Evolutionary conservation across 768 basidiomycete species (phyloP), one percentile per base, ranked within the genome.

Genomic region (Boletus edulis): DNA sequence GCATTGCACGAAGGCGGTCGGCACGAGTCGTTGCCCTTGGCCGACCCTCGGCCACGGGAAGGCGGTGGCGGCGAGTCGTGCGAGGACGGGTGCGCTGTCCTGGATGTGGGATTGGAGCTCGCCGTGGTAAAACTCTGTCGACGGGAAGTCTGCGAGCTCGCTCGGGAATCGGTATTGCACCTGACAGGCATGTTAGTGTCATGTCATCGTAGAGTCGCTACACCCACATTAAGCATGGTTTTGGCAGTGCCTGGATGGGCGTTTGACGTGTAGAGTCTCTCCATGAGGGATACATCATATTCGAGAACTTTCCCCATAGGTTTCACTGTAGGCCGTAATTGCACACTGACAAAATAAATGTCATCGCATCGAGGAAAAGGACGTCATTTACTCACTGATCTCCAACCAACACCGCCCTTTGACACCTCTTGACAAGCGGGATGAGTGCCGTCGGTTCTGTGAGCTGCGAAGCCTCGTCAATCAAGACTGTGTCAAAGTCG

Each of bases 381-480:
- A 34, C 48, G 1, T 1, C 17, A 13, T 9, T 44, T 15, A 73
- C 83, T 72, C 60, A 88, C 86, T 87, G 86, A 60, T 87, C 85
- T 11, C 86, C 86, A 5, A 87, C 86, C 13, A 88, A 70, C 6
- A 87, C 77, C 0, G 81, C 85, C 46, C 77, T 71, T 46, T 70
- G 67, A 42, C 81, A 78, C 3, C 84, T 85, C 62, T 87, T 87
- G 11, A 86, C 83, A 4, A 88, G 72, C 1, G 86, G 85, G 32
- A 87, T 86, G 35, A 87, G 72, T 0, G 85, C 79, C 47, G 77
- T 78, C 3, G 85, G 82, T 58, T 88, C 86, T 0, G 84, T 86
- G 10, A 87, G 80, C 62, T 87, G 86, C 0, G 85, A 87, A 0
- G 85, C 86, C 59, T 87, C 85, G 62, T 88, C 86, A 40, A 87